phyloP scores from a whole-genome alignment of 139 green algal species.

The Diplosphaera chodatii region DNA sequence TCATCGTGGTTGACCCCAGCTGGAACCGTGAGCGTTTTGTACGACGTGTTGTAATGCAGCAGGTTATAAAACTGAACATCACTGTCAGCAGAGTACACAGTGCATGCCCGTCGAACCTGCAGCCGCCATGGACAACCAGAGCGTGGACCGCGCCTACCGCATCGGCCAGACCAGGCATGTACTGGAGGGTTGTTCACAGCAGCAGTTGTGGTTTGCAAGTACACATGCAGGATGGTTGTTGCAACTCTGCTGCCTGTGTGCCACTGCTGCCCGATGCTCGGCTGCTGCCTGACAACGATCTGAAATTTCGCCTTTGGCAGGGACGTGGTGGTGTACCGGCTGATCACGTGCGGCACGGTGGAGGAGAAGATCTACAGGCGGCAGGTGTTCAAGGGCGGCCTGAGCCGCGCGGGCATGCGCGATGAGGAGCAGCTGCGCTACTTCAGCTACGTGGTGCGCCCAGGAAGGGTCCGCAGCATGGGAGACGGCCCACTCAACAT shows the following conservation, averaged over 20 bases:
- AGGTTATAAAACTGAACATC: no score
- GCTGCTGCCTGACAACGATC: no score
- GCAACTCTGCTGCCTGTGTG: no score
- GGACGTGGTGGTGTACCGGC: slow-evolving; percentile 59
- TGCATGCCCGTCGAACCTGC: no score
- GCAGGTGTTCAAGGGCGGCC: slow-evolving; percentile 79
- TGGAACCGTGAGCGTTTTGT: no score
- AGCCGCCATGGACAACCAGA: slow-evolving; percentile 58
- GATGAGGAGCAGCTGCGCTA: slow-evolving; percentile 68
- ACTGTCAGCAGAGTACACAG: no score
- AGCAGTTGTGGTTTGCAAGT: no score
- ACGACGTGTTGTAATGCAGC: no score
- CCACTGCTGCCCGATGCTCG: no score
- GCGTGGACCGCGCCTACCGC: slow-evolving; percentile 79
- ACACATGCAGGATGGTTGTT: no score
- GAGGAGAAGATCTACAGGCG: slow-evolving; percentile 90
- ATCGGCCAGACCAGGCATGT: slow-evolving; percentile 55
- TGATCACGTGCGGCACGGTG: slow-evolving; percentile 83
- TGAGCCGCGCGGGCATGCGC: slow-evolving; percentile 65
- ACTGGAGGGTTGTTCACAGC: no score
- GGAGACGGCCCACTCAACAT: no score
- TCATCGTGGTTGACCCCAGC: slow-evolving; percentile 72
- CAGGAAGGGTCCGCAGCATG: background rate
- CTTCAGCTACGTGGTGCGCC: slow-evolving; percentile 49
- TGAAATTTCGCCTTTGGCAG: background rate